phyloP scores from a whole-genome alignment of 2,329 filamentous ascomycete species.

The Podosphaera aphanis region DNA sequence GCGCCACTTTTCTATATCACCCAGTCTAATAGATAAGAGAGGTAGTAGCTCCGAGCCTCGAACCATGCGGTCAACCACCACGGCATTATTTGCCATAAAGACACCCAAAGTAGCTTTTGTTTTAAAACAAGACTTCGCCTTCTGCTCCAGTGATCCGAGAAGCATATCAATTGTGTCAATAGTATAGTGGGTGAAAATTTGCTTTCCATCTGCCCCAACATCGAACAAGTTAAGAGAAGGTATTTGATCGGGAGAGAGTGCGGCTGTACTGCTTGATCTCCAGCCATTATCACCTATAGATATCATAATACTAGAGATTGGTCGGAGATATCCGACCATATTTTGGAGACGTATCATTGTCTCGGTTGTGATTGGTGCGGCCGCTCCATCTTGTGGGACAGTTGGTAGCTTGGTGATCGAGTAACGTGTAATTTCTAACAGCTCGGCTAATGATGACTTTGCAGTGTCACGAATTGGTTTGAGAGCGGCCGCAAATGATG shows the following conservation, averaged over 20 bases:
- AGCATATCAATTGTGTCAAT: slow-evolving; percentile 70
- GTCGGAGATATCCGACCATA: slow-evolving; percentile 67
- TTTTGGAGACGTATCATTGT: slow-evolving; percentile 69
- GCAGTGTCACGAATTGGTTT: slow-evolving; percentile 83
- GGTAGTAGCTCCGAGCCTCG: slow-evolving; percentile 53
- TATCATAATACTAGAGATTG: slow-evolving; percentile 72
- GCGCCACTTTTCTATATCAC: slow-evolving; percentile 56
- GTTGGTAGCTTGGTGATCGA: slow-evolving; percentile 40
- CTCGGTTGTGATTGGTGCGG: slow-evolving; percentile 56
- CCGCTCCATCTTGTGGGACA: slow-evolving; percentile 55
- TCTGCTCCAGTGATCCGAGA: slow-evolving; percentile 50
- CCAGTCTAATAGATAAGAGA: slow-evolving; percentile 43
- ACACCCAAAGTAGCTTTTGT: slow-evolving; percentile 62
- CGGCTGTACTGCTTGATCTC: slow-evolving; percentile 32
- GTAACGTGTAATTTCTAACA: slow-evolving; percentile 63
- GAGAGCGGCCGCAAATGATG: slow-evolving; percentile 58
- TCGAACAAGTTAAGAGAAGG: slow-evolving; percentile 62
- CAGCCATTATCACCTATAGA: slow-evolving; percentile 86
- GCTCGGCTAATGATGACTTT: slow-evolving; percentile 59
- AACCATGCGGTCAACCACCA: slow-evolving; percentile 66
- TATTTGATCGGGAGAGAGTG: slow-evolving; percentile 35
- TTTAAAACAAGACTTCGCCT: slow-evolving; percentile 48
- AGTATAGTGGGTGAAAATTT: slow-evolving; percentile 77
- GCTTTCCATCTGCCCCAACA: slow-evolving; percentile 64
- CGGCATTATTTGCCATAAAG: slow-evolving; percentile 73